phyloP scores from a whole-genome alignment of 1,139 yeast species.

The Scheffersomyces parashehatae region DNA sequence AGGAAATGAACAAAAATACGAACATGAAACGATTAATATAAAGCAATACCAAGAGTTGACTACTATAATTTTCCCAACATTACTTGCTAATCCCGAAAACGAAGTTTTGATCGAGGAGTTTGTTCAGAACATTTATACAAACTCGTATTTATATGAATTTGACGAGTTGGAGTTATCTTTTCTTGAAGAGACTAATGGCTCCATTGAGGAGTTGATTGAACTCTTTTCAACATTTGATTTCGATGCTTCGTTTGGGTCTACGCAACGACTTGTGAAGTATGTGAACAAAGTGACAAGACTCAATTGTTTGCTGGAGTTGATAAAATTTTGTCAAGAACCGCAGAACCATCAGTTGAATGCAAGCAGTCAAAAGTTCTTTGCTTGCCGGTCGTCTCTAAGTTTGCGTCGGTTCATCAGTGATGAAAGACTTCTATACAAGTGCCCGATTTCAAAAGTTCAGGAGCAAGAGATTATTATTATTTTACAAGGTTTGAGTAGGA shows the following conservation, averaged over 20 bases:
- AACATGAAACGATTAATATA: constrained; percentile 51
- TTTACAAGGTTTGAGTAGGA: constrained; percentile 24
- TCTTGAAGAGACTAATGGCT: constrained; percentile 3
- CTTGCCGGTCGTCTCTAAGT: constrained; percentile 33
- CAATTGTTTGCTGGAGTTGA: constrained; percentile 35
- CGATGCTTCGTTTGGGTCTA: constrained; percentile 33
- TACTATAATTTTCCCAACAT: constrained; percentile 39
- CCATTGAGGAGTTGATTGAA: constrained; percentile 10
- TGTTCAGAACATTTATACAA: constrained; percentile 26
- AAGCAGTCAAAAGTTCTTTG: constrained; percentile 23
- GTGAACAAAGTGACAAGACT: constrained; percentile 28
- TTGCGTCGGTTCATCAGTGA: constrained; percentile 40
- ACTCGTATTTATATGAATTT: constrained; percentile 53
- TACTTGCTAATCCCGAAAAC: constrained; percentile 24
- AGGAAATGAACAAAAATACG: constrained; percentile 19
- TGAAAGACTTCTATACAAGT: constrained; percentile 24
- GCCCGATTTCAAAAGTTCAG: constrained; percentile 41
- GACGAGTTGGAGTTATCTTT: constrained; percentile 39
- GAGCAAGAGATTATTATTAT: constrained; percentile 31
- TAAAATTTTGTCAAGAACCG: constrained; percentile 21
- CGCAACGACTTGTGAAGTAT: constrained; percentile 25
- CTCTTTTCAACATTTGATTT: constrained; percentile 25
- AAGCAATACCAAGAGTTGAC: constrained; percentile 47
- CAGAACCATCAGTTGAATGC: constrained; percentile 16
- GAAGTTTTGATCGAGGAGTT: constrained; percentile 40